Percentiles rank a stretch among this genome's conserved stretches.
Conservation (phyloP, 1,284 basidiomycete genomes). For the Calocybe gambosa region DNA sequence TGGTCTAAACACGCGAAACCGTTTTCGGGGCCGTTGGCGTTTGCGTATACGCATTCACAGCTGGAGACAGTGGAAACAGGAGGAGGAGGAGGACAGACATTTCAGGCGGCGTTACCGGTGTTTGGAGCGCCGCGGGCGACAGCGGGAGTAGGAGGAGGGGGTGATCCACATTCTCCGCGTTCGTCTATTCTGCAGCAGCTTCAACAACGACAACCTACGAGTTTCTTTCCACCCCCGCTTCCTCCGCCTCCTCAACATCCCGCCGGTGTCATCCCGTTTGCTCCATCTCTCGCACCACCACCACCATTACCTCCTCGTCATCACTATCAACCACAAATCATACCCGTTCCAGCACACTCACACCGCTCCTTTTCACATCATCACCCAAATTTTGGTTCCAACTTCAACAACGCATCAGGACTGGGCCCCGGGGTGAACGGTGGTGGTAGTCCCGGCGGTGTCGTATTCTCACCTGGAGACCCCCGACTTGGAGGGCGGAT, state of each 20-base stretch:
- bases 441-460: conserved; percentile 36
- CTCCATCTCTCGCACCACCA: no score
- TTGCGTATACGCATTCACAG: conserved; percentile 31
- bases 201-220: neutral
- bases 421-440: no score
- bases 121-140: neutral
- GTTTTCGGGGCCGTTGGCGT: conserved; percentile 53
- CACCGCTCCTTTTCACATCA: no score
- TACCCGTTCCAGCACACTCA: no score
- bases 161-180: no score
- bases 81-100: neutral
- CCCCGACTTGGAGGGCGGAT: conserved; percentile 59
- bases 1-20: conserved; percentile 61
- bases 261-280: no score
- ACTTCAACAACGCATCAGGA: neutral
- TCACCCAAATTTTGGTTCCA: no score
- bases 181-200: no score
- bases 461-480: conserved; percentile 58
- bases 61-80: neutral
- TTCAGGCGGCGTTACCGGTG: neutral
- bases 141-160: no score
- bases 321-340: no score
- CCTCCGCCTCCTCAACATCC: neutral
- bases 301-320: no score
- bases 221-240: neutral